phyloP scores from a whole-genome alignment of 2,329 filamentous ascomycete genomes.

The Pseudogymnoascus sp. region DNA sequence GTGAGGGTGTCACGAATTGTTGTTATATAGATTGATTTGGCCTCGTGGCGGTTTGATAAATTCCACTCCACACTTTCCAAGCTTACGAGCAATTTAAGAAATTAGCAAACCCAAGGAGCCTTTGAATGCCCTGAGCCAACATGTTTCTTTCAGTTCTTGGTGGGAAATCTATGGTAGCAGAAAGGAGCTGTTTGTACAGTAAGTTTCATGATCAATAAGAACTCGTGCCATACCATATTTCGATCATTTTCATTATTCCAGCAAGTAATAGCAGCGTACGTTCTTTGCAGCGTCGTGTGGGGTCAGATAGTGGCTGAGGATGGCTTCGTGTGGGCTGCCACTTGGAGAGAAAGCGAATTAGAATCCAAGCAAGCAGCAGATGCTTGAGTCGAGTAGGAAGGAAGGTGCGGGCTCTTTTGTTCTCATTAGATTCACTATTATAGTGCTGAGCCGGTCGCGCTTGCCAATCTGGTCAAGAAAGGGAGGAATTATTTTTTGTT shows the following conservation, averaged over 20 bases:
- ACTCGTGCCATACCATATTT: neutral
- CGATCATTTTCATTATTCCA: neutral
- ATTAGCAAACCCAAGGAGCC: neutral
- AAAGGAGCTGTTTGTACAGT: neutral
- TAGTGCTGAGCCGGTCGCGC: too few relatives aligned
- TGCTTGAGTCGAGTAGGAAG: neutral
- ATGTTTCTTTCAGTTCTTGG: neutral
- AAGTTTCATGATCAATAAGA: neutral
- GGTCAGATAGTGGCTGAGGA: neutral
- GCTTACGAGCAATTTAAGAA: neutral
- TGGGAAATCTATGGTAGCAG: neutral
- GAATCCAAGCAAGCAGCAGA: too few relatives aligned
- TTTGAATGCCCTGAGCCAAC: neutral
- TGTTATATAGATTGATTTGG: slow-evolving; percentile 2
- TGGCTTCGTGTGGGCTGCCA: neutral
- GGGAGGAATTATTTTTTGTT: neutral
- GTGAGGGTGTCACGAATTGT: neutral
- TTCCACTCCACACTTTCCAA: neutral
- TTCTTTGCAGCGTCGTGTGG: neutral
- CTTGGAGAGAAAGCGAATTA: neutral
- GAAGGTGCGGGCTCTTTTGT: neutral
- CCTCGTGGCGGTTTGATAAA: neutral
- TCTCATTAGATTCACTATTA: neutral
- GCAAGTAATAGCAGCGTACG: neutral
- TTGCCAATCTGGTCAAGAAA: neutral